Evolutionary conservation across 345 rosid species (phyloP).

Genomic region (Ricinus communis): DNA sequence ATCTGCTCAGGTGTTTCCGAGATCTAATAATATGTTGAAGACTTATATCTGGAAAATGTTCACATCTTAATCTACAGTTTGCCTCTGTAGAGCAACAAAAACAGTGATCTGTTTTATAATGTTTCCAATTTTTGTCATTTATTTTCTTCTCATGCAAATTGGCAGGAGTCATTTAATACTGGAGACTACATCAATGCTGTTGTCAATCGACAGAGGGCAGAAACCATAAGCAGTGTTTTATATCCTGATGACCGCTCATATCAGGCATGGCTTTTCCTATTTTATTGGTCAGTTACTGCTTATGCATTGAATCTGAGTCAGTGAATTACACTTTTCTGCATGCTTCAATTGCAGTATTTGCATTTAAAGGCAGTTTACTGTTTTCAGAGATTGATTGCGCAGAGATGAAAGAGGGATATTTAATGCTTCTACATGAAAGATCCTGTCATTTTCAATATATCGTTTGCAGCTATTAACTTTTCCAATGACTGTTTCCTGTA

Average conservation of each 20-base stretch:
- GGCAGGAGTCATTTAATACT: conserved; percentile 46
- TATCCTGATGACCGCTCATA: conserved; percentile 49
- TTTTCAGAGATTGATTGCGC: neutral
- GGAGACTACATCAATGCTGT: conserved; percentile 53
- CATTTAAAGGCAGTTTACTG: conserved; percentile 1
- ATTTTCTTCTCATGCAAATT: neutral
- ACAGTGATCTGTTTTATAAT: neutral
- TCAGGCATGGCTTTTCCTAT: conserved; percentile 33
- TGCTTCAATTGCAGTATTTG: neutral
- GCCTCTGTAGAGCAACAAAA: neutral
- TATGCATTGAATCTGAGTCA: neutral
- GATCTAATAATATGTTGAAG: neutral
- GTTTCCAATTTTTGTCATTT: neutral
- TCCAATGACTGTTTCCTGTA: neutral
- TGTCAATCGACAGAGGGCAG: conserved; percentile 45
- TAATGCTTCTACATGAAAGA: conserved; percentile 1
- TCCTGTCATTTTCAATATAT: neutral
- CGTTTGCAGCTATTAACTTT: neutral
- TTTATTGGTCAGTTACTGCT: conserved; percentile 6
- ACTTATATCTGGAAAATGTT: neutral
- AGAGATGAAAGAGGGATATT: neutral
- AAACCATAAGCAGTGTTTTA: conserved; percentile 45
- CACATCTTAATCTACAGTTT: neutral
- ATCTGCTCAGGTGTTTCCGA: neutral
- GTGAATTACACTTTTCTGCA: neutral